Base-by-base conservation (phyloP, 148 eudicot genomes). In the Salicornia ramosissima region DNA sequence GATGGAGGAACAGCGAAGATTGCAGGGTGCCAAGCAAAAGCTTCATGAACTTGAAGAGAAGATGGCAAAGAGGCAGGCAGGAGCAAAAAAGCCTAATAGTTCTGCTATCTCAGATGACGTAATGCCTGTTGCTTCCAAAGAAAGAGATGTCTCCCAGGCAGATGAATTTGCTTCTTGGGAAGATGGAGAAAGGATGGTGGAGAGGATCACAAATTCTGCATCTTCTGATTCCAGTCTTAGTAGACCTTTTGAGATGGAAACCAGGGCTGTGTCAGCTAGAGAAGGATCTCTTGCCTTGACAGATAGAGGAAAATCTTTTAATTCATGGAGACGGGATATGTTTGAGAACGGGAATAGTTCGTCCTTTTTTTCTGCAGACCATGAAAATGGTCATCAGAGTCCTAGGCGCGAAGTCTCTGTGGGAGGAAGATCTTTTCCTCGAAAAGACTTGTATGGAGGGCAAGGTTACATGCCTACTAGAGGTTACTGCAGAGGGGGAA, bases 1-100 rank as follows among this genome's bases (percentile, higher is more conserved):
- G 57, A 57, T 87, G 84, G 99, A 94, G 80, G 99, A 94, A 73
- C 96, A 94, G 81, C 86, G 99, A 81, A 84, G 99, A 80, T 86
- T 89, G 73, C 91, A 94, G 74, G 99, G 97, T 76, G 99, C 99
- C 16, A 90, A 82, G 75, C 96, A 88, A 77, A 94, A 90, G 79
- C 99, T 94, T 76, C 74, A 84, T 57, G 99, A 94, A 72, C 77
- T 94, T 79, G 97, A 94, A 74, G 93, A 87, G 71, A 90, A 47
- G 74, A 94, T 94, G 49, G 97, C 99, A 54, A 81, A 80, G 79
- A 87, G 96, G 75, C 83, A 78, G 79, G 78, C 84, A 42, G 91
- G 84, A 74, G 18, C 76, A 34, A 63, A 55, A 7, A 87, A 87
- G 52, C 65, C 51, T 65, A 87, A 78, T 70, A 65, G 53, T 67